These are phyloP conservation scores for Aschersonia sp. DNA, from an alignment of 2,329 filamentous ascomycete species.

Conservation along the genomic window DNA sequence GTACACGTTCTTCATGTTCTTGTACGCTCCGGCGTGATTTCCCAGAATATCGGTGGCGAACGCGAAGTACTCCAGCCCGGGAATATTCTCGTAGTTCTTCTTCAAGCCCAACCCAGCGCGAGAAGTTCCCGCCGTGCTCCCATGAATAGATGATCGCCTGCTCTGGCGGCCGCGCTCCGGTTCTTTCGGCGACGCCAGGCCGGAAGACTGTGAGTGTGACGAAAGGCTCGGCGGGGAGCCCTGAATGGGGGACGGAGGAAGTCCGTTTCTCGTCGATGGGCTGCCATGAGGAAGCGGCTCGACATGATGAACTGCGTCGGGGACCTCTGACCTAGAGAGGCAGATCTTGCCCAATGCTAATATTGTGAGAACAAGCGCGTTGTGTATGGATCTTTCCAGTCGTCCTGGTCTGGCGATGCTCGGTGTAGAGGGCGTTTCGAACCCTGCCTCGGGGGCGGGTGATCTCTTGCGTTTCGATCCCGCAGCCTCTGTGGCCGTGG, in stretches of 20 bases:
- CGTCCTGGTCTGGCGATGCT: constrained; percentile 25
- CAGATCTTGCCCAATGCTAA: constrained; percentile 82
- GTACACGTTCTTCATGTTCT: constrained; percentile 72
- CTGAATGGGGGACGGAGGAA: constrained; percentile 36
- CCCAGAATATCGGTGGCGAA: constrained; percentile 78
- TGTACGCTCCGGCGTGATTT: constrained; percentile 62
- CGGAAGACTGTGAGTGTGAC: constrained; percentile 32
- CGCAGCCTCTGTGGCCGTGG: constrained; percentile 11
- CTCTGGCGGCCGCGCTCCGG: constrained; percentile 29
- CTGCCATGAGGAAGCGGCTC: constrained; percentile 20
- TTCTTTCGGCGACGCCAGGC: constrained; percentile 37
- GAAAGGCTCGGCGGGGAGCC: constrained; percentile 36
- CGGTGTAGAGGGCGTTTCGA: constrained; percentile 15
- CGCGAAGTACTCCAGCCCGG: constrained; percentile 80
- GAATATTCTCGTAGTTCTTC: constrained; percentile 69
- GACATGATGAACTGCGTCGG: constrained; percentile 35
- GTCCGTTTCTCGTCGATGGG: constrained; percentile 30
- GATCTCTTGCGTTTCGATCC: constrained; percentile 44
- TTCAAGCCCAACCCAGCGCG: constrained; percentile 17
- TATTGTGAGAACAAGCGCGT: constrained; percentile 68
- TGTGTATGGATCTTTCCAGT: constrained; percentile 56
- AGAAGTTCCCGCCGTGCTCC: constrained; percentile 7
- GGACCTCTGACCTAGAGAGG: constrained; percentile 35
- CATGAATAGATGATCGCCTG: constrained; percentile 38
- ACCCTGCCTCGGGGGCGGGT: constrained; percentile 20